These are phyloP conservation scores for Saturnispora dispora DNA, from an alignment of 805 yeast genomes.

Conservation along the genomic window DNA sequence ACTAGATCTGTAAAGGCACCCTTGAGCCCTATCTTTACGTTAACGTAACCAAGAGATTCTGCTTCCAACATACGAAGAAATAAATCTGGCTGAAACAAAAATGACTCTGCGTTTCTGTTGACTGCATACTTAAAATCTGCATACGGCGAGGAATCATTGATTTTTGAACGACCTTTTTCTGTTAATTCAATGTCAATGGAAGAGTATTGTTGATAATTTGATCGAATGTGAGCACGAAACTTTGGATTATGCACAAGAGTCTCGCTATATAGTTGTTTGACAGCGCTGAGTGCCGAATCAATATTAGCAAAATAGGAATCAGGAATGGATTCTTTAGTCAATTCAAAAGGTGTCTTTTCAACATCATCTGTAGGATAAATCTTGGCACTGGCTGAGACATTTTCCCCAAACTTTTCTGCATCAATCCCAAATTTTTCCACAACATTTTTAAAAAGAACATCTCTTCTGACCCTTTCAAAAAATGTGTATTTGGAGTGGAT, in stretches of 20 bases:
- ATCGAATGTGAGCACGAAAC: slow-evolving; percentile 60
- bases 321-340: slow-evolving; percentile 34
- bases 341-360: slow-evolving; percentile 47
- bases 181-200: slow-evolving; percentile 68
- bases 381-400: slow-evolving; percentile 56
- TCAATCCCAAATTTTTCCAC: slow-evolving; percentile 66
- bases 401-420: slow-evolving; percentile 77
- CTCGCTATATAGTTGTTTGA: slow-evolving; percentile 66
- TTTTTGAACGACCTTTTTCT: slow-evolving; percentile 71
- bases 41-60: slow-evolving; percentile 66
- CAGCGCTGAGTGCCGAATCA: slow-evolving; percentile 49
- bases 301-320: slow-evolving; percentile 45
- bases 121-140: slow-evolving; percentile 88
- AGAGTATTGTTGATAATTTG: slow-evolving; percentile 54
- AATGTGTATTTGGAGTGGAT: slow-evolving; percentile 53
- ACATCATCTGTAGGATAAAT: slow-evolving; percentile 68
- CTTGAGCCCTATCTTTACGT: slow-evolving; percentile 51
- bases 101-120: slow-evolving; percentile 69
- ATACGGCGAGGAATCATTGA: slow-evolving; percentile 71
- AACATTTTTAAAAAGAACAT: slow-evolving; percentile 49
- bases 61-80: slow-evolving; percentile 89
- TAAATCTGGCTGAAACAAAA: slow-evolving; percentile 66
- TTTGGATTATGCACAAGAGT: slow-evolving; percentile 75
- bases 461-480: slow-evolving; percentile 58
- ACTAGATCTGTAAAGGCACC: slow-evolving; percentile 33